Evolutionary conservation across 2,329 filamentous ascomycete species (phyloP).

Genomic region (Penicillium sumatraense): DNA sequence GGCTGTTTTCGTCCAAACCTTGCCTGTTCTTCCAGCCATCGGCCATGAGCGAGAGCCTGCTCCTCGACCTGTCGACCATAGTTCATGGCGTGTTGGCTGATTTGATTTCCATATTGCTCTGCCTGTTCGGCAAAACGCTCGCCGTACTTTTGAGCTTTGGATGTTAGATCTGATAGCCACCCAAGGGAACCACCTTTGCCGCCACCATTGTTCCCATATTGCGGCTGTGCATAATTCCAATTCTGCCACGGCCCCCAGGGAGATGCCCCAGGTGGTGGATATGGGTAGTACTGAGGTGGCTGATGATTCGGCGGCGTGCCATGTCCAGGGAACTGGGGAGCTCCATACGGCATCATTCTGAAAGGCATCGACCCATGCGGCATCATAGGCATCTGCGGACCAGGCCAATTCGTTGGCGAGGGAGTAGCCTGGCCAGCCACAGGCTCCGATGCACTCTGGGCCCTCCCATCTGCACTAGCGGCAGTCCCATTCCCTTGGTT

Average conservation of each 20-base stretch:
- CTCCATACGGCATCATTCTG: conserved; percentile 20
- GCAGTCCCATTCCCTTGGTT: conserved; percentile 22
- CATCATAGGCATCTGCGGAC: conserved; percentile 17
- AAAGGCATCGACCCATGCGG: conserved; percentile 19
- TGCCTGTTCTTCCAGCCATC: conserved; percentile 45
- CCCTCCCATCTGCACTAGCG: conserved; percentile 8
- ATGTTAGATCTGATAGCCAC: conserved; percentile 41
- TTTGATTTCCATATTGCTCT: conserved; percentile 37
- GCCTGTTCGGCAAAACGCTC: conserved; percentile 43
- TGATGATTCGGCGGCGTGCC: conserved; percentile 17
- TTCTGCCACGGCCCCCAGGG: conserved; percentile 35
- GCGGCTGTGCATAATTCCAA: conserved; percentile 28
- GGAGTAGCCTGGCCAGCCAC: conserved; percentile 16
- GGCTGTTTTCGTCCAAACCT: conserved; percentile 32
- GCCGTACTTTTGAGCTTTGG: conserved; percentile 46
- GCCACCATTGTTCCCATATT: conserved; percentile 21
- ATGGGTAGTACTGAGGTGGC: conserved; percentile 30
- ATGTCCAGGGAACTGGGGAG: conserved; percentile 25
- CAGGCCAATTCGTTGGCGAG: conserved; percentile 18
- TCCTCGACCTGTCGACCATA: conserved; percentile 46
- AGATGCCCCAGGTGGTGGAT: conserved; percentile 25
- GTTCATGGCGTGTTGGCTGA: conserved; percentile 39
- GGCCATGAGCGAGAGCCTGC: conserved; percentile 41
- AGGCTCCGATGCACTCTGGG: conserved; percentile 14
- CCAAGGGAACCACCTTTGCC: conserved; percentile 36